Evolutionary conservation across 73 alveolate genomes (phyloP).

Genomic region (Tetrahymena elliotti): DNA sequence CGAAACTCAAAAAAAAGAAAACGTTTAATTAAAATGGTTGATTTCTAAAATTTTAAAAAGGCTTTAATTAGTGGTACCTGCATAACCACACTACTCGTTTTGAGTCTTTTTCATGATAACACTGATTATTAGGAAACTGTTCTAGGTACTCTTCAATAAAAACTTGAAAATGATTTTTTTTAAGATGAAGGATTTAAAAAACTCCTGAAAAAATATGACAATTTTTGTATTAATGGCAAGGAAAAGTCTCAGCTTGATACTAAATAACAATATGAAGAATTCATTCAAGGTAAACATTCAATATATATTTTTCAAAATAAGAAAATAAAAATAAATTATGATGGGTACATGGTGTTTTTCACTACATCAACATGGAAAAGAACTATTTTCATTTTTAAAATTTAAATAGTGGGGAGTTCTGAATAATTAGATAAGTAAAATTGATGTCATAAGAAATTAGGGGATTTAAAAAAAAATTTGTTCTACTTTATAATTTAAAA

Average conservation of each 20-base stretch:
- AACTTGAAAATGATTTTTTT: neutral
- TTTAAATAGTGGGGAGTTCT: neutral
- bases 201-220: neutral
- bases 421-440: neutral
- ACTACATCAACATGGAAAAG: neutral
- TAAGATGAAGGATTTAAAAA: neutral
- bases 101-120: neutral
- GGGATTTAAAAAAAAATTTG: neutral
- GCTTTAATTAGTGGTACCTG: neutral
- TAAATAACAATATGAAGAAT: neutral
- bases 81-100: neutral
- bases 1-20: neutral
- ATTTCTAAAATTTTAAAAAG: neutral
- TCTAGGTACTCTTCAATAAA: neutral
- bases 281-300: neutral
- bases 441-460: neutral
- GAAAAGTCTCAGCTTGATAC: neutral
- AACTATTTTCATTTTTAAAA: neutral
- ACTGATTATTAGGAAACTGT: neutral
- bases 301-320: neutral
- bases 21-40: neutral
- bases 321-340: neutral
- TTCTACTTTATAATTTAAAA: neutral
- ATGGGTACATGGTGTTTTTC: neutral
- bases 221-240: neutral